Percentiles rank a stretch among this genome's conserved stretches.
Conservation (phyloP, 805 yeast species). For the Tetrapisispora namnaoensis region DNA sequence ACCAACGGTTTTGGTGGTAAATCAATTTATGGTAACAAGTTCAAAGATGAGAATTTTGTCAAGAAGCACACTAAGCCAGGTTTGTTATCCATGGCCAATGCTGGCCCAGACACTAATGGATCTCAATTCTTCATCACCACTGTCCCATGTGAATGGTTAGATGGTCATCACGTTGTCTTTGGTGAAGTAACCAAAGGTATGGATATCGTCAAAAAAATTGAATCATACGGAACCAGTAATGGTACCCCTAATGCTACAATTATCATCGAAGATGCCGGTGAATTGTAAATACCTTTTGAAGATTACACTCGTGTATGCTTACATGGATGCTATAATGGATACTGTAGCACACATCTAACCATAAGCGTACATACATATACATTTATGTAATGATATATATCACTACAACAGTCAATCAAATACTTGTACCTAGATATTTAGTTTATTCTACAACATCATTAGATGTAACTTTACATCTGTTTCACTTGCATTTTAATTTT, state of each 20-base stretch:
- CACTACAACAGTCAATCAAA: background rate
- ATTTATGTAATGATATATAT: background rate
- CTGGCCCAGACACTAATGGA: slow-evolving; percentile 89
- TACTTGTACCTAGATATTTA: background rate
- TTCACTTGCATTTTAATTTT: too few relatives aligned
- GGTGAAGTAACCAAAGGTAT: slow-evolving; percentile 66
- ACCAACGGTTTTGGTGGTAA: slow-evolving; percentile 92
- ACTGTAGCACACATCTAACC: too few relatives aligned
- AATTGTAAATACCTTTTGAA: slow-evolving; percentile 14
- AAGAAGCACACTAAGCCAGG: slow-evolving; percentile 74
- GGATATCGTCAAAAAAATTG: slow-evolving; percentile 49
- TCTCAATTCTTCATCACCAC: slow-evolving; percentile 86
- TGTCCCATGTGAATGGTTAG: slow-evolving; percentile 68
- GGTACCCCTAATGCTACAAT: slow-evolving; percentile 61
- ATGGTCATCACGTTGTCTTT: slow-evolving; percentile 69
- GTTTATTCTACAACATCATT: too few relatives aligned
- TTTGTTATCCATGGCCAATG: slow-evolving; percentile 82
- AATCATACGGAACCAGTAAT: slow-evolving; percentile 52
- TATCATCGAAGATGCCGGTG: slow-evolving; percentile 54
- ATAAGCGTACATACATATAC: background rate
- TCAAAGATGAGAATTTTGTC: slow-evolving; percentile 51
- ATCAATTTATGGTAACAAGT: slow-evolving; percentile 67
- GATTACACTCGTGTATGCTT: background rate
- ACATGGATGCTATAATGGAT: too few relatives aligned
- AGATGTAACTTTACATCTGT: too few relatives aligned